Conservation (phyloP, 345 rosid genomes). For the Gossypium herbaceum region DNA sequence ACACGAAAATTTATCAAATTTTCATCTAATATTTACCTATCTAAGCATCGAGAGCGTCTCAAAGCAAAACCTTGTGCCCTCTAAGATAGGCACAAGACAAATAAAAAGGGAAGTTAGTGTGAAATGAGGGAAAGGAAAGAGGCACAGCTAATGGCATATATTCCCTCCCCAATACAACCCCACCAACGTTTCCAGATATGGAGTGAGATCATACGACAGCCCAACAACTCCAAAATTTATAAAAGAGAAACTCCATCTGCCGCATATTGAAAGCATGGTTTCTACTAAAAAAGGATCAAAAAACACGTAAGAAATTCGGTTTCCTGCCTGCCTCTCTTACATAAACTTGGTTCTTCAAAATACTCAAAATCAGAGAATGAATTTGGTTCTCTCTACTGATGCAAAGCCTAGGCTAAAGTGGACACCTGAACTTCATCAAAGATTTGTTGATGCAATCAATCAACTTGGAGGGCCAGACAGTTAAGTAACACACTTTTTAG, state of each 20-base stretch:
- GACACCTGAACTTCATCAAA: slow-evolving; percentile 89
- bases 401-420: slow-evolving; percentile 97
- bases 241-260: slow-evolving; percentile 31
- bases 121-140: slow-evolving; percentile 27
- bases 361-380: slow-evolving; percentile 54
- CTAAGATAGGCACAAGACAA: slow-evolving; percentile 34
- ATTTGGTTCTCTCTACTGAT: slow-evolving; percentile 74
- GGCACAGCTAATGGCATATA: slow-evolving; percentile 71
- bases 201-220: slow-evolving; percentile 56
- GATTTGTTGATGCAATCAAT: slow-evolving; percentile 69
- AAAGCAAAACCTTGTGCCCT: not conserved
- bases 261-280: slow-evolving; percentile 25
- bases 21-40: not conserved
- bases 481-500: slow-evolving; percentile 30
- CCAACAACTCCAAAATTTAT: slow-evolving; percentile 41
- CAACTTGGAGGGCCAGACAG: slow-evolving; percentile 93
- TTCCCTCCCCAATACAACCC: slow-evolving; percentile 66
- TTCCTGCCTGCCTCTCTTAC: slow-evolving; percentile 20
- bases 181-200: slow-evolving; percentile 74
- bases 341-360: slow-evolving; percentile 33
- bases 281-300: slow-evolving; percentile 17
- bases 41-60: not conserved
- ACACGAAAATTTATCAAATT: not conserved
- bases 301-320: slow-evolving; percentile 18
- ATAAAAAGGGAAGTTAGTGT: slow-evolving; percentile 25